Conservation (phyloP, 306 rosid genomes). For the Corylus americana region DNA sequence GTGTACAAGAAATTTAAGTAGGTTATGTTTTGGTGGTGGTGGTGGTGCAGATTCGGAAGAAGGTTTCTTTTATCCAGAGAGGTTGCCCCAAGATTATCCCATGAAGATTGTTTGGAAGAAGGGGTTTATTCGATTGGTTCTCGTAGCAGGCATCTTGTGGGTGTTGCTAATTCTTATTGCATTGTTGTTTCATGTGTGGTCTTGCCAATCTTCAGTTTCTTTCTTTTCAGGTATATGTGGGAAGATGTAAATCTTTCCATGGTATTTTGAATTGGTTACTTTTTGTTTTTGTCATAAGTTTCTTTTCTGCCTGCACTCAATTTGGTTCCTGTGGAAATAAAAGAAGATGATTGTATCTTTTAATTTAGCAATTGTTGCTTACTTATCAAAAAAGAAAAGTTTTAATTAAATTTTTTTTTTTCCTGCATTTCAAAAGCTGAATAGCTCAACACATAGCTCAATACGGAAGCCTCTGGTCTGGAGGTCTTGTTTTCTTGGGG, state of each 20-base stretch:
- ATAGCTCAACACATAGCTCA: slow-evolving; percentile 1
- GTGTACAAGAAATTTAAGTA: neutral
- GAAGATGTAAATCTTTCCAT: neutral
- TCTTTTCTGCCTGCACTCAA: slow-evolving; percentile 2
- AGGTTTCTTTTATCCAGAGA: slow-evolving; percentile 49
- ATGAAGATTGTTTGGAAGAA: slow-evolving; percentile 87
- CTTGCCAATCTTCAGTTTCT: slow-evolving; percentile 79
- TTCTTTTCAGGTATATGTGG: slow-evolving; percentile 67
- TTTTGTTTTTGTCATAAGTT: slow-evolving; percentile 21
- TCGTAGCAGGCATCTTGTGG: slow-evolving; percentile 90
- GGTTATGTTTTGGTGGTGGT: slow-evolving; percentile 29
- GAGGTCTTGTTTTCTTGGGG: neutral
- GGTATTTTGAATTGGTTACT: slow-evolving; percentile 21
- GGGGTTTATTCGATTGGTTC: slow-evolving; percentile 83
- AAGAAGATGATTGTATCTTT: neutral
- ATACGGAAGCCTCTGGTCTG: neutral
- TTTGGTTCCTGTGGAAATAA: slow-evolving; percentile 16
- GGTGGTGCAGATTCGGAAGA: slow-evolving; percentile 67
- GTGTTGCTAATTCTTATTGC: slow-evolving; percentile 85
- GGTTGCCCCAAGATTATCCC: slow-evolving; percentile 62
- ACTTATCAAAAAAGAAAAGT: no score
- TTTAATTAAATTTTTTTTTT: neutral
- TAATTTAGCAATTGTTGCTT: neutral
- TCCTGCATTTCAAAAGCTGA: neutral
- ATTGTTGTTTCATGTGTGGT: slow-evolving; percentile 83